Evolutionary conservation across 139 green algal species (phyloP).

Genomic region (Chlorella sp.): DNA sequence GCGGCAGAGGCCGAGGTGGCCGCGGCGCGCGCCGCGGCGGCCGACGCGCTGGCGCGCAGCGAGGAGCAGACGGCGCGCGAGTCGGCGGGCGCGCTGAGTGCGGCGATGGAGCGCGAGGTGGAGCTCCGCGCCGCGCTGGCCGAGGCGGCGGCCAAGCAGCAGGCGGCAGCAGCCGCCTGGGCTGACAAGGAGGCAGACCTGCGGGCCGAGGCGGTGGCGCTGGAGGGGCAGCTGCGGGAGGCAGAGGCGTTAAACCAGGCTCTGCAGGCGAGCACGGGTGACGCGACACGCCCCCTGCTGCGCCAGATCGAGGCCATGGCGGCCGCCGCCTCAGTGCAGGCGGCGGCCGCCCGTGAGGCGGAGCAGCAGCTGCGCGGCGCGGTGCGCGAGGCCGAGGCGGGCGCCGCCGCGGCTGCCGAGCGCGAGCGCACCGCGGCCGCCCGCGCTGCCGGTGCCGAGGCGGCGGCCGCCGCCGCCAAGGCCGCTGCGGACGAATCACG

Average conservation of each 20-base stretch:
- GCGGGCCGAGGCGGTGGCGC: constrained; percentile 25
- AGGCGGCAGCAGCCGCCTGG: constrained; percentile 31
- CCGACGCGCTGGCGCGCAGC: not conserved
- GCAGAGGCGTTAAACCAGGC: constrained; percentile 46
- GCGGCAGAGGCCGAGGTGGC: constrained; percentile 11
- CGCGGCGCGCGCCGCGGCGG: constrained; percentile 24
- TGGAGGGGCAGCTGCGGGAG: constrained; percentile 41
- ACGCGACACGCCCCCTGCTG: constrained; percentile 46
- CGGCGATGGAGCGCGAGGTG: constrained; percentile 45
- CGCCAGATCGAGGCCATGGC: constrained; percentile 60
- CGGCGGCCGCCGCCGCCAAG: constrained; percentile 6
- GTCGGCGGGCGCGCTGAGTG: constrained; percentile 29
- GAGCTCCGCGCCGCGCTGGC: constrained; percentile 30
- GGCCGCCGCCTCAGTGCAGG: constrained; percentile 32
- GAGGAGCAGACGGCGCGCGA: constrained; percentile 11
- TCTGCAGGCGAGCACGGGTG: constrained; percentile 20
- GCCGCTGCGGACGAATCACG: constrained; percentile 13
- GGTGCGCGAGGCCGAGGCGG: constrained; percentile 25
- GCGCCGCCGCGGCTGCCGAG: constrained; percentile 7
- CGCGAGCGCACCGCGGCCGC: constrained; percentile 26
- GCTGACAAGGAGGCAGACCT: constrained; percentile 36
- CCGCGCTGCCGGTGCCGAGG: not conserved
- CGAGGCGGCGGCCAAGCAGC: constrained; percentile 15
- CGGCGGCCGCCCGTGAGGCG: constrained; percentile 27
- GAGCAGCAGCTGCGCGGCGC: constrained; percentile 37